Percentiles rank a stretch among this genome's conserved stretches.
These are phyloP conservation scores for Coleophoma crateriformis DNA, from an alignment of 2,329 filamentous ascomycete species.

Conservation along the genomic window DNA sequence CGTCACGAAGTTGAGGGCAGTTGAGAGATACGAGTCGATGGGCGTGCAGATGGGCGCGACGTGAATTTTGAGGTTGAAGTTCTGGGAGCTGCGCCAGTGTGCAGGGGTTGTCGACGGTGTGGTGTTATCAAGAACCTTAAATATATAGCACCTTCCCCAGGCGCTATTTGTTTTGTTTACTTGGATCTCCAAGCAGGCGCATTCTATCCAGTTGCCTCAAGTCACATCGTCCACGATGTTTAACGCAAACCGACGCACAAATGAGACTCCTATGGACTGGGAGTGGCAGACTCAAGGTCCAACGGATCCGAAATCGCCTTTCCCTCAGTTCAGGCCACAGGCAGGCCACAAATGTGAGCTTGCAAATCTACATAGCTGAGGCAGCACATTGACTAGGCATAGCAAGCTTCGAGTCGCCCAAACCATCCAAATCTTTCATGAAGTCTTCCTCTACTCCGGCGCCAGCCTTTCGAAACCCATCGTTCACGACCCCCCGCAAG, in stretches of 20 bases:
- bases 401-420: constrained; percentile 31
- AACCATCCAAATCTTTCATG: constrained; percentile 32
- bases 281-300: constrained; percentile 55
- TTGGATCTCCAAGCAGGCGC: not conserved
- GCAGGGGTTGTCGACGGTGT: not conserved
- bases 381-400: constrained; percentile 6
- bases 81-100: not conserved
- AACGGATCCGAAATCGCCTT: constrained; percentile 56
- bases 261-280: constrained; percentile 62
- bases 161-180: constrained; percentile 1
- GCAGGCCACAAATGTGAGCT: constrained; percentile 19
- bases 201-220: not conserved
- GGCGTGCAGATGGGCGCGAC: not conserved
- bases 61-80: not conserved
- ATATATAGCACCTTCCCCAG: not conserved
- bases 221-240: constrained; percentile 14
- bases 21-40: not conserved
- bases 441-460: constrained; percentile 36
- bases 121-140: not conserved
- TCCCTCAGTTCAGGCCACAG: constrained; percentile 42
- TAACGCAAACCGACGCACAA: constrained; percentile 43
- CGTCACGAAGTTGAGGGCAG: not conserved
- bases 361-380: not conserved
- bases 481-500: constrained; percentile 58
- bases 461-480: constrained; percentile 55